Evolutionary conservation across 768 basidiomycete species (phyloP).

Genomic region (Boletellus ananas): DNA sequence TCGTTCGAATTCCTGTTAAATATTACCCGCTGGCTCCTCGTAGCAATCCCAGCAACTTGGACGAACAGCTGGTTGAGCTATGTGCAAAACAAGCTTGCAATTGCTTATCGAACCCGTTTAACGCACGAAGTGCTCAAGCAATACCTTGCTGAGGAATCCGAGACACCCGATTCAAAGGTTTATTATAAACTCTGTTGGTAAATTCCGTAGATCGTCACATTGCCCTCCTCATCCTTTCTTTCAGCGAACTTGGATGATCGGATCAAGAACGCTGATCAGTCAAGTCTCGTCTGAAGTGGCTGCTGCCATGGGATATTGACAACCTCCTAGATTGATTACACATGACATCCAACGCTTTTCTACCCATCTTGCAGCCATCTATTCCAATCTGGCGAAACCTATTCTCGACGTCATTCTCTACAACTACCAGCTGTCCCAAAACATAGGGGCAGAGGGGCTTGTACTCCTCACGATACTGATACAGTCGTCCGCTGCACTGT

Average conservation of each 20-base stretch:
- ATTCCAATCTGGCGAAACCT: conserved; percentile 92
- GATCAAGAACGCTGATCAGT: conserved; percentile 96
- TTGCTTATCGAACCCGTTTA: conserved; percentile 83
- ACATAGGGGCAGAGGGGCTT: conserved; percentile 92
- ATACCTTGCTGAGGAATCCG: conserved; percentile 74
- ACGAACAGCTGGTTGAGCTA: conserved; percentile 91
- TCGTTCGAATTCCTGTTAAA: conserved; percentile 76
- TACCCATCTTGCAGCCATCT: conserved; percentile 86
- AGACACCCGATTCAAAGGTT: conserved; percentile 69
- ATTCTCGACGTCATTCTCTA: conserved; percentile 89
- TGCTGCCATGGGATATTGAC: conserved; percentile 9
- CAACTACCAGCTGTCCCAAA: conserved; percentile 91
- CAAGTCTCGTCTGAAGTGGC: conserved; percentile 17
- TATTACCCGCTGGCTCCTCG: conserved; percentile 84
- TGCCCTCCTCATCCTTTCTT: conserved; percentile 2
- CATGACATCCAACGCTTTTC: conserved; percentile 95
- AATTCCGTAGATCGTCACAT: not conserved
- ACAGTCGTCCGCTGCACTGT: conserved; percentile 74
- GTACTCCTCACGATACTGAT: conserved; percentile 79
- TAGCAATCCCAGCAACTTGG: conserved; percentile 92
- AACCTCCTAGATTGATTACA: conserved; percentile 73
- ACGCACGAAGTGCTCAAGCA: conserved; percentile 78
- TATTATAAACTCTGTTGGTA: conserved; percentile 88
- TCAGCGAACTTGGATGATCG: conserved; percentile 91
- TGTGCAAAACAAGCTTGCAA: conserved; percentile 88